Evolutionary conservation across 768 basidiomycete genomes (phyloP), one percentile per base, ranked within the genome.

Genomic region (Phallus indusiatus): DNA sequence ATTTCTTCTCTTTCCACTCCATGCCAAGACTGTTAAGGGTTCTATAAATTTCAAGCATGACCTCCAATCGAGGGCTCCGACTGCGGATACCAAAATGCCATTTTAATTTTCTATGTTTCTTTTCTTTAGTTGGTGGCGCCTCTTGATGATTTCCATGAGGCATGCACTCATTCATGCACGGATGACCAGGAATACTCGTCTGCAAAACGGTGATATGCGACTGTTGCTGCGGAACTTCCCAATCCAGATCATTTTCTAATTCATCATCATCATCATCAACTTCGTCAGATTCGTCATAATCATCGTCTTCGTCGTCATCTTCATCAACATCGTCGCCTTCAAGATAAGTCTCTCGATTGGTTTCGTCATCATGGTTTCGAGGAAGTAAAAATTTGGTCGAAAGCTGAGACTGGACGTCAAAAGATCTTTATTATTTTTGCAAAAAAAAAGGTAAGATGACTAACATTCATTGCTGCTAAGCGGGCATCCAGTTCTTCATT

Each of bases 1-100:
- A 83, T 62, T 79, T 81, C 78, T 96, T 96, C 75, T 88, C 84
- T 70, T 90, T 90, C 96, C 96, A 99, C 72, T 99, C 92, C 91
- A 98, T 95, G 16, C 88, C 90, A 18, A 97, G 77, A 61, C 84
- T 76, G 73, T 88, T 87, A 53, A 99, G 74, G 47, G 94, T 96
- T 62, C 90, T 77, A 73, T 99, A 98, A 54, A 99, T 96, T 78
- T 97, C 95, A 22, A 96, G 74, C 94, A 99, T 97, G 21, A 99
- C 95, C 71, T 99, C 96, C 90, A 98, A 95, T 20, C 94, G 96
- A 34, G 94, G 91, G 60, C 85, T 88, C 60, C 94, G 80, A 65
- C 90, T 94, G 34, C 96, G 81, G 46, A 99, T 98, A 8, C 96
- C 96, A 67, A 97, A 99, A 70, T 99, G 96, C 96, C 96, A 98